These are phyloP conservation scores for Aspergillus thermomutatus DNA, from an alignment of 2,329 filamentous ascomycete species.

Conservation along the genomic window DNA sequence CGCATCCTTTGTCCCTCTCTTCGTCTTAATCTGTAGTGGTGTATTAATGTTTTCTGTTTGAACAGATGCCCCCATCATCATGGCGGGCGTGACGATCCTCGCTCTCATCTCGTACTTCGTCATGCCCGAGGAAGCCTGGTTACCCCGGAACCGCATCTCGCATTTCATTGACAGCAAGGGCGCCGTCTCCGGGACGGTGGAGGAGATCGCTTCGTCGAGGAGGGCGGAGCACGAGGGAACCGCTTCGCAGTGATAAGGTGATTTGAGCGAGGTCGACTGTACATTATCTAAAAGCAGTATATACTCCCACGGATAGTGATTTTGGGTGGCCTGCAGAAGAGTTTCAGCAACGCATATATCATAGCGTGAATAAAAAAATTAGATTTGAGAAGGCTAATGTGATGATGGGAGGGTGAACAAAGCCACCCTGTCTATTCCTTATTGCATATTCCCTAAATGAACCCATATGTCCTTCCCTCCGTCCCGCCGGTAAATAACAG, in stretches of 20 bases:
- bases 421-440: not conserved
- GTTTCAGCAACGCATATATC: too few relatives aligned
- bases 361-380: not conserved
- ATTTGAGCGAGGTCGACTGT: not conserved
- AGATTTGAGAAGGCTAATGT: not conserved
- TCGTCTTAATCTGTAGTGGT: not conserved
- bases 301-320: not conserved
- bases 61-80: conserved; percentile 50
- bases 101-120: conserved; percentile 48
- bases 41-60: not conserved
- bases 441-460: not conserved
- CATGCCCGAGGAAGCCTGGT: conserved; percentile 47
- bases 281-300: not conserved
- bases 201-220: conserved; percentile 19
- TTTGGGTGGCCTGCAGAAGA: not conserved
- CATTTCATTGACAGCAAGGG: conserved; percentile 42
- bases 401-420: not conserved
- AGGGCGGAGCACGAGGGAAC: not conserved
- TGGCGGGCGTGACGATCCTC: conserved; percentile 49
- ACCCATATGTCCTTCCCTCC: not conserved
- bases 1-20: not conserved
- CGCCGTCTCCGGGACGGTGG: conserved; percentile 21
- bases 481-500: not conserved
- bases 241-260: not conserved
- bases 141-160: conserved; percentile 45